Conservation (phyloP, 768 basidiomycete species). For the Pulveroboletus sp. region DNA sequence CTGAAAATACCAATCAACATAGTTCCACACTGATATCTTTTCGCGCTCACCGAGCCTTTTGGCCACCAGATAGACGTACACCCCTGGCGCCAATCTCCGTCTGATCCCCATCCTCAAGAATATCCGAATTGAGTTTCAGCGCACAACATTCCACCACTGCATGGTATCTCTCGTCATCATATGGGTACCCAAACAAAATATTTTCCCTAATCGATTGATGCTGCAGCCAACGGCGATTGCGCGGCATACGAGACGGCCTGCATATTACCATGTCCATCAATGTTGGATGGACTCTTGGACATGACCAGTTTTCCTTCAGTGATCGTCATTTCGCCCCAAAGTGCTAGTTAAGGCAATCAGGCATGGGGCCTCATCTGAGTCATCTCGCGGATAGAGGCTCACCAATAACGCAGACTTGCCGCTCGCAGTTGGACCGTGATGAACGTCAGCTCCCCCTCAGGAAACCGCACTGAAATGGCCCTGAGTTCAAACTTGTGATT, state of each 20-base stretch:
- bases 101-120: constrained; percentile 82
- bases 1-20: constrained; percentile 32
- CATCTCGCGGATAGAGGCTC: constrained; percentile 3
- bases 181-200: constrained; percentile 73
- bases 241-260: constrained; percentile 69
- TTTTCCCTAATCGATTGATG: constrained; percentile 78
- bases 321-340: constrained; percentile 40
- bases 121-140: constrained; percentile 71
- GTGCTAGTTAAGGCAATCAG: constrained; percentile 26
- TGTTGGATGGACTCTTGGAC: constrained; percentile 46
- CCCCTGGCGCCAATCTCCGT: constrained; percentile 84
- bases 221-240: constrained; percentile 67
- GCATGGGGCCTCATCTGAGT: neutral
- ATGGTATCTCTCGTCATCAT: constrained; percentile 70
- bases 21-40: too few species aligned
- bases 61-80: constrained; percentile 76
- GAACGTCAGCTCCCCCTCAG: constrained; percentile 44
- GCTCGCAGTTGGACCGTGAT: constrained; percentile 48
- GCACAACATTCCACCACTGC: constrained; percentile 84
- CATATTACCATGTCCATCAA: constrained; percentile 61
- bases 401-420: constrained; percentile 50
- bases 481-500: constrained; percentile 40
- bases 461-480: constrained; percentile 46
- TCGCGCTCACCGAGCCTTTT: constrained; percentile 63
- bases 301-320: constrained; percentile 36